Conservation (phyloP, 768 basidiomycete genomes). For the Scleroderma citrinum region DNA sequence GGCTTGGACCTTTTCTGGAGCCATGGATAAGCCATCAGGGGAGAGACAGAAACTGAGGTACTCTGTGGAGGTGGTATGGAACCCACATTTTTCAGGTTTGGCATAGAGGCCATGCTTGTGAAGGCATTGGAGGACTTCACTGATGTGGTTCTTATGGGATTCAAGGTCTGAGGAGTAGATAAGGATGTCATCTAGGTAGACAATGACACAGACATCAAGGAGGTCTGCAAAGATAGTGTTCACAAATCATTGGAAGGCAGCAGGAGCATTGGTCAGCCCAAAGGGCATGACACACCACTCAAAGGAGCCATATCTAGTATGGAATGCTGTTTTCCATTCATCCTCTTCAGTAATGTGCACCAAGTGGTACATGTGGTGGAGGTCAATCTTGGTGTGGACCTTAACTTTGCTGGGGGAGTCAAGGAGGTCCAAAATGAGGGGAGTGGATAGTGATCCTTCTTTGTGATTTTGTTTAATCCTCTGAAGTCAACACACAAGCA, state of each 20-base stretch:
- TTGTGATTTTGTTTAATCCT: too few relatives aligned
- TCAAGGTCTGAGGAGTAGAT: slow-evolving; percentile 2
- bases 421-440: background rate
- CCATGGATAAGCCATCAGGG: slow-evolving; percentile 28
- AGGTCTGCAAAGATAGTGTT: slow-evolving; percentile 5
- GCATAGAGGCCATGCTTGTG: slow-evolving; percentile 16
- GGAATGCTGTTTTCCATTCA: slow-evolving; percentile 38
- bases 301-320: slow-evolving; percentile 29
- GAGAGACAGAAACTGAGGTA: slow-evolving; percentile 32
- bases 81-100: slow-evolving; percentile 12
- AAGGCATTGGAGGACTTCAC: slow-evolving; percentile 20
- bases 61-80: slow-evolving; percentile 13
- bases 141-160: slow-evolving; percentile 5
- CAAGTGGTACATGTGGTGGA: slow-evolving; percentile 36
- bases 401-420: background rate
- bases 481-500: too few relatives aligned
- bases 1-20: slow-evolving; percentile 31
- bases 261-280: slow-evolving; percentile 32
- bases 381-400: slow-evolving; percentile 32
- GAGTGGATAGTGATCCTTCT: too few relatives aligned
- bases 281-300: slow-evolving; percentile 30
- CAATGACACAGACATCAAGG: slow-evolving; percentile 25
- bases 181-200: slow-evolving; percentile 38
- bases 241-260: slow-evolving; percentile 26
- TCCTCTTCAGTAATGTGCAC: slow-evolving; percentile 32